Base-by-base conservation (phyloP, 768 basidiomycete species). In the Russula sp. region DNA sequence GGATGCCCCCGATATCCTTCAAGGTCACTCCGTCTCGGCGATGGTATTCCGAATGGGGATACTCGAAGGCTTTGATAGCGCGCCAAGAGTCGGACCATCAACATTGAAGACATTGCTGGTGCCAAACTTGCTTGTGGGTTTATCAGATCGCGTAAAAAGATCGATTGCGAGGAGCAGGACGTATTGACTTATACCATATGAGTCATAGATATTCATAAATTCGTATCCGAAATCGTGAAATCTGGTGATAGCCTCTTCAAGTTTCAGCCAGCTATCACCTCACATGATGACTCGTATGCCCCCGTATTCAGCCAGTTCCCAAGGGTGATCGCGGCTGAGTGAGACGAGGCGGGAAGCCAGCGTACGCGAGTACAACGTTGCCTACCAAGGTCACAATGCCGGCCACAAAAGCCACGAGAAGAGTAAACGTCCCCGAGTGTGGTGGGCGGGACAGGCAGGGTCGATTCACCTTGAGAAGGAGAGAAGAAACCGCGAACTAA, bases 391-490 rank as follows among this genome's bases (percentile, higher is more conserved):
- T 68, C 20, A 57, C 54, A 27, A 59, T 40, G 55, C 62, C 62
- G 6, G 66, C 56, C 6, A 61, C 47, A 42, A 63, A 58, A 4
- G 67, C 67, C 39, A 66, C 56, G 32, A 63, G 8, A 48, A 68
- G 61, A 16, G 62, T 55, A 16, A 61, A 47, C 16, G 61, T 45
- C 4, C 61, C 61, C 13, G 60, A 39, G 31, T 62, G 57, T n/a
- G 67, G 61, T 51, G 61, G 55, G 16, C 65, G 65, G n/a, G 67
- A 59, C 50, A 68, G 44, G 47, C 42, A 16, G 1, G 67, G 62
- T 1, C 65, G 61, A 37, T 68, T 68, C 40, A 66, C 18, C 57
- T 61, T 68, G 22, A 68, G 57, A 47, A 63, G 55, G 11, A 66
- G 39, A 13, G 56, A 59, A 6, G 67, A 68, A 14, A 68, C 44